phyloP scores from a whole-genome alignment of 306 rosid species.

The Urtica urens region DNA sequence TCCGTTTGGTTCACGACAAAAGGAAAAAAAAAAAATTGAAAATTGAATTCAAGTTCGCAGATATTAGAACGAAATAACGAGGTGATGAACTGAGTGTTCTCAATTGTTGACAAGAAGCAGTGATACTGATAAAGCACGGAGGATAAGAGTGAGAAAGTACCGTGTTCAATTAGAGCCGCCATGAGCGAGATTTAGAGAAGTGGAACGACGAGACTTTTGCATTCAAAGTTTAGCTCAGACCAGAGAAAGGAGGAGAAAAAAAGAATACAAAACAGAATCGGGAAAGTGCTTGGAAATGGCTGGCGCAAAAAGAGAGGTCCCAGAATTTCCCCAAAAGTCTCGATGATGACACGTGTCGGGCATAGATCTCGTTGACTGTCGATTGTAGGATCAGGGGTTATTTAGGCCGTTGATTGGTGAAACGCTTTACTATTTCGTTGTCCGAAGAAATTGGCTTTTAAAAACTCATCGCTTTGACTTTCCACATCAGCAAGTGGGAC shows the following conservation, averaged over 20 bases:
- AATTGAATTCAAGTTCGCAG: too few species aligned
- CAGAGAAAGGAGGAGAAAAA: not conserved
- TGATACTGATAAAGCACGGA: too few species aligned
- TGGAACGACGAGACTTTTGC: not conserved
- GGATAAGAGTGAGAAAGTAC: constrained; percentile 3
- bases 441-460: not conserved
- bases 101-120: too few species aligned
- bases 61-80: too few species aligned
- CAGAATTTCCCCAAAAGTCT: not conserved
- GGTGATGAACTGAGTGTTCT: too few species aligned
- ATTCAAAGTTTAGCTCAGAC: not conserved
- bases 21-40: not conserved
- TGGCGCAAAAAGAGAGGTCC: not conserved
- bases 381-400: not conserved
- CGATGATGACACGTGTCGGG: not conserved
- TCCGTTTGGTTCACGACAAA: not conserved
- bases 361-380: not conserved
- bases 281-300: constrained; percentile 15
- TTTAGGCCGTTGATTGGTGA: not conserved
- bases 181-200: constrained; percentile 6
- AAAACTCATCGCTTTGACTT: not conserved
- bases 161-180: constrained; percentile 16
- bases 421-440: not conserved
- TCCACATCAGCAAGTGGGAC: constrained; percentile 4
- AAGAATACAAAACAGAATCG: not conserved